Percentiles rank a stretch among this genome's conserved stretches.
phyloP scores from a whole-genome alignment of 129 eudicot species.

The Centrapalus pauciflorus region DNA sequence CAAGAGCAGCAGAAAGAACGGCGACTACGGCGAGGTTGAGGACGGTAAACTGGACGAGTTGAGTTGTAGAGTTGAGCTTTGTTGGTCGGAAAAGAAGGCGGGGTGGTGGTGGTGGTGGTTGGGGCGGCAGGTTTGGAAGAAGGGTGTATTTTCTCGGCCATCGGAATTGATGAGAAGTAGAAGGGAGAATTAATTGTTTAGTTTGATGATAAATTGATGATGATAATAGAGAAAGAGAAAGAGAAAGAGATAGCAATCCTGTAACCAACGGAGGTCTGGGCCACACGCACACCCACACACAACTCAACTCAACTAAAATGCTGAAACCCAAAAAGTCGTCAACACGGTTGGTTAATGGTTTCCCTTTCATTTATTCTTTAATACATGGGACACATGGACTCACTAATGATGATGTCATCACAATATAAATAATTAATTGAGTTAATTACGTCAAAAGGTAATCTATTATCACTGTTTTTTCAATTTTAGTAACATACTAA shows the following conservation, averaged over 20 bases:
- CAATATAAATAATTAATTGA: too few species aligned
- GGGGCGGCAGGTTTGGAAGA: conserved; percentile 42
- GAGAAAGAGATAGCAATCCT: neutral
- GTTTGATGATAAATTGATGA: neutral
- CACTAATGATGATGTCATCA: too few species aligned
- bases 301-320: too few species aligned
- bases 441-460: too few species aligned
- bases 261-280: neutral
- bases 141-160: conserved; percentile 65
- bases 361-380: neutral
- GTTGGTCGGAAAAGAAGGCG: conserved; percentile 47
- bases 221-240: neutral
- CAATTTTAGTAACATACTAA: too few species aligned
- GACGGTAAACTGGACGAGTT: conserved; percentile 65
- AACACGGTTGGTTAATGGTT: too few species aligned
- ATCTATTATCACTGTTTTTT: too few species aligned
- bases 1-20: conserved; percentile 57
- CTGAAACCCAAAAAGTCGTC: conserved; percentile 13
- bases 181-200: too few species aligned
- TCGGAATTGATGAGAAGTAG: conserved; percentile 18
- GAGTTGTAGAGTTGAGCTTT: conserved; percentile 65
- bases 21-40: conserved; percentile 51
- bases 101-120: conserved; percentile 20
- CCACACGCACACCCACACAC: too few species aligned
- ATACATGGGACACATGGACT: too few species aligned